Percentiles rank a stretch among this genome's conserved stretches.
These are phyloP conservation scores for Pythium rishiriense DNA, from an alignment of 352 stramenopile genomes.

Conservation along the genomic window DNA sequence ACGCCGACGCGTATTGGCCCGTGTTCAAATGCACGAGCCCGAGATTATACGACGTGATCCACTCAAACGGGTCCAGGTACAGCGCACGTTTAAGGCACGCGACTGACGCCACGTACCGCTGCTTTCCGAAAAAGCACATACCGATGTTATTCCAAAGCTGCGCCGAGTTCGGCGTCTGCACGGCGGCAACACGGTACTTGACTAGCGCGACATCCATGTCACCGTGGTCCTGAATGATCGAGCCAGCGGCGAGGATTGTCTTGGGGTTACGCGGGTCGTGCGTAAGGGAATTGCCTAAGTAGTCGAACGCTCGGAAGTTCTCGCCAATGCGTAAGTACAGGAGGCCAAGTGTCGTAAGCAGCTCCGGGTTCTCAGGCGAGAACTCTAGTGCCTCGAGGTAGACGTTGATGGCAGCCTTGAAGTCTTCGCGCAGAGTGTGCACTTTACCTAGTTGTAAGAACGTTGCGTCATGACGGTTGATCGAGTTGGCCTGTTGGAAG, in stretches of 20 bases:
- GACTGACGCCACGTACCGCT: conserved; percentile 82
- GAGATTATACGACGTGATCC: conserved; percentile 94
- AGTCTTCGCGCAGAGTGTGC: conserved; percentile 78
- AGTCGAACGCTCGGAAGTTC: conserved; percentile 93
- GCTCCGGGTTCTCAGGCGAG: conserved; percentile 90
- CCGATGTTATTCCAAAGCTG: conserved; percentile 96
- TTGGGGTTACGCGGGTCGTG: conserved; percentile 91
- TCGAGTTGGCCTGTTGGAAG: conserved; percentile 91
- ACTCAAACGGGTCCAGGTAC: conserved; percentile 94
- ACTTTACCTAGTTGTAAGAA: conserved; percentile 93
- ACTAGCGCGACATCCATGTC: conserved; percentile 94
- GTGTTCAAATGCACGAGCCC: conserved; percentile 93
- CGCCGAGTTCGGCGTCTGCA: conserved; percentile 90
- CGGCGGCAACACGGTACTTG: conserved; percentile 93
- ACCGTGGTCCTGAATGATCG: conserved; percentile 93
- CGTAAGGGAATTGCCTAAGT: conserved; percentile 92
- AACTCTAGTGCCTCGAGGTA: conserved; percentile 94
- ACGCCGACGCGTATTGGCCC: conserved; percentile 91
- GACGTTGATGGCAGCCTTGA: conserved; percentile 84
- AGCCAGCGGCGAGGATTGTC: conserved; percentile 91
- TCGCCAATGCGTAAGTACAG: conserved; percentile 89
- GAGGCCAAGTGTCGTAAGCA: conserved; percentile 91
- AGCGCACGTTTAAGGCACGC: conserved; percentile 91
- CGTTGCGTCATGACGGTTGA: conserved; percentile 90
- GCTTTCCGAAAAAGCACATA: conserved; percentile 96